A percentile compares a stretch with the other conserved stretches of the same genome.
Conservation (phyloP, 345 rosid genomes). For the Populus tremula region DNA sequence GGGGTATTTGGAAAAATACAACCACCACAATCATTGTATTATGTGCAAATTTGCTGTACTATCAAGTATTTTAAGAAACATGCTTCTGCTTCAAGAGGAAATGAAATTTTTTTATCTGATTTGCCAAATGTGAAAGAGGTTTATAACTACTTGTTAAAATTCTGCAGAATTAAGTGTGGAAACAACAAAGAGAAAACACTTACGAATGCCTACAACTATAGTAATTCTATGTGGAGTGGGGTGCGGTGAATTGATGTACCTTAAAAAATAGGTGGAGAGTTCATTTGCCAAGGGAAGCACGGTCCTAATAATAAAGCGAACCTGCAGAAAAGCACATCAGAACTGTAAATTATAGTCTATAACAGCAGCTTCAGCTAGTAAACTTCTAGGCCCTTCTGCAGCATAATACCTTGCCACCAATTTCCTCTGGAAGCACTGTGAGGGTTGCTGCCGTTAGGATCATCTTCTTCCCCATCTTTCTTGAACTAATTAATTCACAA, state of each 20-base stretch:
- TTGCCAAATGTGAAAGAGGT: background rate
- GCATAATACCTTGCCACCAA: constrained; percentile 83
- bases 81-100: background rate
- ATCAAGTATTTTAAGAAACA: background rate
- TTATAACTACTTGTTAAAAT: no score
- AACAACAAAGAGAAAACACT: no score
- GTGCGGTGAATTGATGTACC: constrained; percentile 11
- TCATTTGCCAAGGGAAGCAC: constrained; percentile 25
- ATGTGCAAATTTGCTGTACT: background rate
- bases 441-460: constrained; percentile 53
- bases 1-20: background rate
- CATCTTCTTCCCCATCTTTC: constrained; percentile 56
- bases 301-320: constrained; percentile 73
- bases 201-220: no score
- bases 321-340: constrained; percentile 44
- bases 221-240: no score
- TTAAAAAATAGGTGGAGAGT: constrained; percentile 25
- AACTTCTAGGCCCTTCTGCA: constrained; percentile 1
- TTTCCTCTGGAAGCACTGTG: constrained; percentile 77
- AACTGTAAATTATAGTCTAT: constrained; percentile 3
- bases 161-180: no score
- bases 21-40: background rate
- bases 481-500: constrained; percentile 40
- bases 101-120: background rate
- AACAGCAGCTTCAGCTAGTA: background rate